Evolutionary conservation across 352 stramenopile genomes (phyloP).

Genomic region (Salisapilia sapeloensis): DNA sequence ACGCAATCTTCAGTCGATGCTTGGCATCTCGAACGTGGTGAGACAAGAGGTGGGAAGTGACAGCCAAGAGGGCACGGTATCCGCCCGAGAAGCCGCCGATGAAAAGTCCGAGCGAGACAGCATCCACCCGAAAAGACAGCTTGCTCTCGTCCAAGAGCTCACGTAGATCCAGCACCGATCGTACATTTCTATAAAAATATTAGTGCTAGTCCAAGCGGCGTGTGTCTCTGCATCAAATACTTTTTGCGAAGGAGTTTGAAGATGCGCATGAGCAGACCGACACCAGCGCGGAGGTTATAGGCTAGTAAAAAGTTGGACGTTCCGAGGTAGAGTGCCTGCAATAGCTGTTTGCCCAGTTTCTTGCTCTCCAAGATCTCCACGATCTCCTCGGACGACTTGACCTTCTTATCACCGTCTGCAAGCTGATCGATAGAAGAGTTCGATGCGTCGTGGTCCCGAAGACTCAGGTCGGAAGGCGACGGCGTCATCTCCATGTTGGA

Average conservation of each 20-base stretch:
- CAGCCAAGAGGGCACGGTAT: constrained; percentile 39
- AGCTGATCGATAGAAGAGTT: no score
- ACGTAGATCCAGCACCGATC: constrained; percentile 24
- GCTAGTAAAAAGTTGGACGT: constrained; percentile 74
- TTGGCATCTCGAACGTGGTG: neutral
- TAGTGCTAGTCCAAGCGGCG: neutral
- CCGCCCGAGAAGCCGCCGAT: constrained; percentile 71
- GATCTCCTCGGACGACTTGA: no score
- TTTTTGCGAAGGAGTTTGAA: constrained; percentile 42
- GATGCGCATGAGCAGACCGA: constrained; percentile 50
- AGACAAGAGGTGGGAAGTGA: neutral
- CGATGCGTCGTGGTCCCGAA: no score
- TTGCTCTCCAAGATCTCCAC: no score
- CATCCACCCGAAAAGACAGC: constrained; percentile 64
- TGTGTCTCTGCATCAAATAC: constrained; percentile 6
- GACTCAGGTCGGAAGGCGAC: constrained; percentile 16
- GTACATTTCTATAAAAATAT: constrained; percentile 32
- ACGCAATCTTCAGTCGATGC: constrained; percentile 20
- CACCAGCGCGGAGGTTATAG: constrained; percentile 76
- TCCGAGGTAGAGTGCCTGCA: constrained; percentile 51
- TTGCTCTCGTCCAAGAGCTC: constrained; percentile 61
- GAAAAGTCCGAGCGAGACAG: constrained; percentile 74
- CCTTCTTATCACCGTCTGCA: no score
- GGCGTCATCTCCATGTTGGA: no score
- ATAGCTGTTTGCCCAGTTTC: constrained; percentile 26